Conservation (phyloP, 108 stramenopile species). For the Cyclotella distinguenda region DNA sequence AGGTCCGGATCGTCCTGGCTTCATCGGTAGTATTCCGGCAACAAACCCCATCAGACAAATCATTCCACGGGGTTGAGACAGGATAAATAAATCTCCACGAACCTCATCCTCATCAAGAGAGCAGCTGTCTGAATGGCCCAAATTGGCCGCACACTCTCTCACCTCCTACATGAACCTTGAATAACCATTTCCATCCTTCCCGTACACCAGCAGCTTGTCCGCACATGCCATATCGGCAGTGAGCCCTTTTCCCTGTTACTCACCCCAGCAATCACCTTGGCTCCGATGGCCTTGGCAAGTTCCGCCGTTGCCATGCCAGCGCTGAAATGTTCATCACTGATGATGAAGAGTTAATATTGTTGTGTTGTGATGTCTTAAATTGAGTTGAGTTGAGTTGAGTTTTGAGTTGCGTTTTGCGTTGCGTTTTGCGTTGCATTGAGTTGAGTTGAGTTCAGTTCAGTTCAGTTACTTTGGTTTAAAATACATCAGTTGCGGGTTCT, state of each 20-base stretch:
- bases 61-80: constrained; percentile 60
- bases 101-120: constrained; percentile 71
- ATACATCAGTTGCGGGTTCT: too few species aligned
- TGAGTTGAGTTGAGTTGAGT: too few species aligned
- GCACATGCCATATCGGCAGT: constrained; percentile 50
- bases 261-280: constrained; percentile 72
- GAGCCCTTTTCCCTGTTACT: constrained; percentile 46
- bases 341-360: too few species aligned
- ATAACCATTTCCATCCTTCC: constrained; percentile 42
- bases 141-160: constrained; percentile 25
- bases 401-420: too few species aligned
- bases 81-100: constrained; percentile 63
- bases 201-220: constrained; percentile 62
- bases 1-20: too few species aligned
- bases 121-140: constrained; percentile 58
- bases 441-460: too few species aligned
- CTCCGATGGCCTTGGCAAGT: constrained; percentile 69
- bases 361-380: too few species aligned
- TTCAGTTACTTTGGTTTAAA: too few species aligned
- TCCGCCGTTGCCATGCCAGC: constrained; percentile 82
- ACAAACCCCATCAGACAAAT: constrained; percentile 73
- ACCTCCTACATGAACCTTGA: constrained; percentile 55
- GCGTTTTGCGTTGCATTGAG: too few species aligned
- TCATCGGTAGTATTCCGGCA: constrained; percentile 65
- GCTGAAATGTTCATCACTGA: too few species aligned